Evolutionary conservation across 1,284 basidiomycete species (phyloP).

Genomic region (Blastosporella zonata): DNA sequence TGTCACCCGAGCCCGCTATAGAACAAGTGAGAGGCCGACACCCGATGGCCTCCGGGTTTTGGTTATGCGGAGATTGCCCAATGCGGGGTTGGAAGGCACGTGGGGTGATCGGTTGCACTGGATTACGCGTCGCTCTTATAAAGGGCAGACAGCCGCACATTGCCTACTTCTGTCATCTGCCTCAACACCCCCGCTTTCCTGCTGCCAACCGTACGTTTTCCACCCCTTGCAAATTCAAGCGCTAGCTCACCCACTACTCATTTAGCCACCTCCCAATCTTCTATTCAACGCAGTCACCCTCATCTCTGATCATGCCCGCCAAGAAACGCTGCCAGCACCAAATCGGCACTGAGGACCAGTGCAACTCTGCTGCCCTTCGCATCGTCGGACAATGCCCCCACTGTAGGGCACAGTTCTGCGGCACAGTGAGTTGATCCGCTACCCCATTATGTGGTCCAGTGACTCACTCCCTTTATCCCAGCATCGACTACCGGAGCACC

Average conservation of each 20-base stretch:
- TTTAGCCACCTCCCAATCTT: slow-evolving; percentile 11
- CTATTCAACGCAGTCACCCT: slow-evolving; percentile 9
- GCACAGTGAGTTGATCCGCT: slow-evolving; percentile 49
- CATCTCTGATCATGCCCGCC: slow-evolving; percentile 52
- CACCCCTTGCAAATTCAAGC: not conserved
- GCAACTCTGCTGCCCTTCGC: slow-evolving; percentile 74
- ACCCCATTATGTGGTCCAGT: slow-evolving; percentile 1
- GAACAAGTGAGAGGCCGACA: no score
- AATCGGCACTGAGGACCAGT: slow-evolving; percentile 56
- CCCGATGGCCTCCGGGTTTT: not conserved
- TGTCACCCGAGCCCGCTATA: not conserved
- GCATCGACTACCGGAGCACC: slow-evolving; percentile 84
- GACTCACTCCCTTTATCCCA: slow-evolving; percentile 29
- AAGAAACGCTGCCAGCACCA: slow-evolving; percentile 85
- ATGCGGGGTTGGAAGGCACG: slow-evolving; percentile 23
- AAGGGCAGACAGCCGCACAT: slow-evolving; percentile 25
- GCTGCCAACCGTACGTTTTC: slow-evolving; percentile 9
- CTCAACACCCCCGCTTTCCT: slow-evolving; percentile 3
- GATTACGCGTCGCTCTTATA: slow-evolving; percentile 41
- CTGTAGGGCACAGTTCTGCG: slow-evolving; percentile 74
- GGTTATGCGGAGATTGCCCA: slow-evolving; percentile 1
- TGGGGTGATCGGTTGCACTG: slow-evolving; percentile 21
- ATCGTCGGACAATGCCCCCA: slow-evolving; percentile 82
- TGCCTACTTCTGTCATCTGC: slow-evolving; percentile 19
- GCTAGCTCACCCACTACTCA: not conserved